Evolutionary conservation across 495 filamentous ascomycete genomes (phyloP), one percentile per base, ranked within the genome.

Genomic region (Sordaria brevicollis): DNA sequence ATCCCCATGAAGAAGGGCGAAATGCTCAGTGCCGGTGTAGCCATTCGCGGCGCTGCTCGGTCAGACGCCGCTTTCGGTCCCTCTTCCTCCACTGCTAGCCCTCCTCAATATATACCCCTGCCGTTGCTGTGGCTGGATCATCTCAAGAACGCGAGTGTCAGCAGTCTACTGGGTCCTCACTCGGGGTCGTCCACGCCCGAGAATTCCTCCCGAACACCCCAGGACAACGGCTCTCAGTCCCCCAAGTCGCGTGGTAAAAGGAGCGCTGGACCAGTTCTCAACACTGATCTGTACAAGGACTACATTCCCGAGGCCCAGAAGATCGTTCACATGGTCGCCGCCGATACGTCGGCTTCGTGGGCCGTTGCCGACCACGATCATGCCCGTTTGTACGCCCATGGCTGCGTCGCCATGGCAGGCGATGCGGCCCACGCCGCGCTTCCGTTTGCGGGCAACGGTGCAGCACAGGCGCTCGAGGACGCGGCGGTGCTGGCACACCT

Each of bases 401-500:
- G 81, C 15, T 79, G 81, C 8, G 82, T 89, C 9, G 82, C 81
- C 10, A 79, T 87, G 66, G 68, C 89, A 66, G 88, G 88, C 19
- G 88, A 89, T 69, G 82, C 86, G 2, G 88, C 88, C 35, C 88
- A 90, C 76, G 82, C 87, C 2, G 81, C 87, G 41, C 76, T 89
- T 6, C 87, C 87, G 0, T 88, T 87, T 33, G 83, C 82, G 5
- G 84, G 82, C 0, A 84, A 87, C 71, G 88, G 88, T 0, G 88
- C 85, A 0, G 86, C 85, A 9, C 86, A 88, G 72, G 87, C 88
- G 1, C 78, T 90, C 71, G 88, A 90, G 71, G 88, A 89, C 72
- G 88, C 83, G 3, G 79, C 79, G 0, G 79, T 84, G 34, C 75
- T 86, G 8, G 74, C 79, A 7, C 68, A 67, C 6, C 66, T 84